Base-by-base conservation (phyloP, 768 basidiomycete genomes). In the Xanthoconium stramineum region DNA sequence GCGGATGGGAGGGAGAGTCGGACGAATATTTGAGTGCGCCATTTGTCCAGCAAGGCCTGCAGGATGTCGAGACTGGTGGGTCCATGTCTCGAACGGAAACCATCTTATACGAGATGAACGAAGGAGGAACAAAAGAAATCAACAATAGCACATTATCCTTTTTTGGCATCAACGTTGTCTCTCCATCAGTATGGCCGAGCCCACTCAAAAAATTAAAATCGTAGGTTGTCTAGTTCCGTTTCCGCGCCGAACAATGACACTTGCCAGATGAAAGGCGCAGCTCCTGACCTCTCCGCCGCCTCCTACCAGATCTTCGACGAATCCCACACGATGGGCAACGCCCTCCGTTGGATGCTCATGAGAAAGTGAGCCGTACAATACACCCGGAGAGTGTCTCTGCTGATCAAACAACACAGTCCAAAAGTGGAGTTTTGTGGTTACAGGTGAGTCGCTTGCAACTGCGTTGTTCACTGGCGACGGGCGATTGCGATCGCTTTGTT, bases 351-450 rank as follows among this genome's bases (percentile, higher is more conserved):
- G 94, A 98, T 98, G 88, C 70, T 98, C 56, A 98, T 98, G 96
- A 97, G 98, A 77, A 96, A 99, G 97, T 98, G 63, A 53, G 87
- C 65, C 14, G 35, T 19, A 19, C 50, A 29, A 57, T 47, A 47
- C 52, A 3, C 32, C 47, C 47, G 3, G 11, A 10, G 20, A 39
- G 37, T 42, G 44, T 50, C 55, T 32, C 47, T 24, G 32, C 37
- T 57, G 14, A 61, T 35, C n/a, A 55, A 30, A 55, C 55, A 47
- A 38, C 19, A 17, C 65, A 98, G 96, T 69, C 92, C 96, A 7
- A 94, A 92, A 63, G 96, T 98, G 38, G 94, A 97, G 74, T 98
- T 98, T 69, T 98, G 97, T 69, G 97, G 97, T 32, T 98, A 98
- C 79, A 94, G 90, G 93, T 89, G 58, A 72, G 78, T 64, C 66